phyloP scores from a whole-genome alignment of 371 early-diverging fungal species.

The Spiromyces aspiralis region DNA sequence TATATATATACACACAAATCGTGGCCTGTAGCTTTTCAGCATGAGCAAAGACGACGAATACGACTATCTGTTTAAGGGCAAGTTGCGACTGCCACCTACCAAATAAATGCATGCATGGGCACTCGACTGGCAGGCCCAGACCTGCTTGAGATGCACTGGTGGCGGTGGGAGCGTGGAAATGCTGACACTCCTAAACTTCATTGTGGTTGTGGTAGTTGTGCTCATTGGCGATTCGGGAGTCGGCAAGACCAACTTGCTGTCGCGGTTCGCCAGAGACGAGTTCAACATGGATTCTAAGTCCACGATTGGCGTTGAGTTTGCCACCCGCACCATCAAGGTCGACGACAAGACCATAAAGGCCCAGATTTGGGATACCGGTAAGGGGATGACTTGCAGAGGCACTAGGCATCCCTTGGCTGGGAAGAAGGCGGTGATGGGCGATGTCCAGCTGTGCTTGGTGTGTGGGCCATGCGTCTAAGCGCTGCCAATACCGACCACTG shows the following conservation, averaged over 20 bases:
- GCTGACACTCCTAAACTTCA: too few relatives aligned
- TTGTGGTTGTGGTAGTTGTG: constrained; percentile 53
- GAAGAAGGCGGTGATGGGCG: too few relatives aligned
- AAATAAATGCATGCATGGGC: too few relatives aligned
- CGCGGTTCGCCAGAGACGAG: constrained; percentile 94
- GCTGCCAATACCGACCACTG: too few relatives aligned
- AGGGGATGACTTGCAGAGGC: too few relatives aligned
- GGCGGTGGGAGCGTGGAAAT: too few relatives aligned
- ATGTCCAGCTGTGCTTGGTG: too few relatives aligned
- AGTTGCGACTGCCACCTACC: too few relatives aligned
- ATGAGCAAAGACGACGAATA: constrained; percentile 92
- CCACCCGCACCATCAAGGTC: constrained; percentile 92
- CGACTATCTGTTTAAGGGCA: constrained; percentile 90
- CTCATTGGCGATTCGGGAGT: constrained; percentile 99
- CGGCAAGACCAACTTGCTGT: constrained; percentile 98
- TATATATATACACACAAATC: too few relatives aligned
- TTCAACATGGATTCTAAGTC: constrained; percentile 96
- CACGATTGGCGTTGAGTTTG: constrained; percentile 99
- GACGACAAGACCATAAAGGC: constrained; percentile 96
- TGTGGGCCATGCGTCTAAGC: too few relatives aligned
- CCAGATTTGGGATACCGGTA: constrained; percentile 99
- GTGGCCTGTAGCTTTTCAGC: too few relatives aligned
- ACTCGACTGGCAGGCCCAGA: too few relatives aligned
- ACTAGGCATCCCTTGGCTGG: constrained; percentile 80
- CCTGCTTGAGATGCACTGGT: neutral